Percentiles rank a stretch among this genome's conserved stretches.
phyloP scores from a whole-genome alignment of 2,329 filamentous ascomycete genomes.

The Alternaria ethzedia region DNA sequence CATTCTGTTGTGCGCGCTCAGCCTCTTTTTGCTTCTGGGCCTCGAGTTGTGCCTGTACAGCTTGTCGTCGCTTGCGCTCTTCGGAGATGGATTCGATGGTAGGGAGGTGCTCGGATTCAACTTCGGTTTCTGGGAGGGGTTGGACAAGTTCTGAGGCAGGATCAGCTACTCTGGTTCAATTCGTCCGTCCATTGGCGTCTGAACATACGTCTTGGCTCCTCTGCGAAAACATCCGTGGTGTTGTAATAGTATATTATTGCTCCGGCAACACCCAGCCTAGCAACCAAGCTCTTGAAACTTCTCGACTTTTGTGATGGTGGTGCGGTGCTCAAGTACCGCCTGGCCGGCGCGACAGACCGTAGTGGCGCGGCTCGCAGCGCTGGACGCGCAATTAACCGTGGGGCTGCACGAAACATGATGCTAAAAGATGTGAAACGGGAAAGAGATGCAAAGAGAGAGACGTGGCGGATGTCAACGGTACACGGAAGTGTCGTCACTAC shows the following conservation, averaged over 20 bases:
- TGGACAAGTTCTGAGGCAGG: conserved; percentile 27
- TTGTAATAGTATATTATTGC: conserved; percentile 92
- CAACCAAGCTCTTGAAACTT: conserved; percentile 79
- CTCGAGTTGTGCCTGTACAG: conserved; percentile 38
- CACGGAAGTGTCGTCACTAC: conserved; percentile 18
- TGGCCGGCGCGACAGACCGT: conserved; percentile 45
- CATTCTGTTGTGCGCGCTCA: conserved; percentile 18
- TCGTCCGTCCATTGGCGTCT: neutral
- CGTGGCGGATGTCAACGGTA: conserved; percentile 19
- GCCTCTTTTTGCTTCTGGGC: conserved; percentile 32
- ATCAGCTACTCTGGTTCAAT: conserved; percentile 5
- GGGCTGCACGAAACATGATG: conserved; percentile 61
- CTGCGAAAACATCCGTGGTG: conserved; percentile 85
- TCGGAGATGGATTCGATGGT: conserved; percentile 55
- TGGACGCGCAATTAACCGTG: conserved; percentile 51
- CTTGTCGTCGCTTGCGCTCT: conserved; percentile 48
- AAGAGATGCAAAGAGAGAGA: conserved; percentile 24
- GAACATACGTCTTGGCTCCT: conserved; percentile 74
- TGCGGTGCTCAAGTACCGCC: conserved; percentile 64
- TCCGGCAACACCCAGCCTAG: conserved; percentile 77
- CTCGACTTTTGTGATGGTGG: conserved; percentile 70
- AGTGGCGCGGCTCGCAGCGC: conserved; percentile 44
- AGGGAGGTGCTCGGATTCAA: conserved; percentile 50
- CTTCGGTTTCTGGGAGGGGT: conserved; percentile 49
- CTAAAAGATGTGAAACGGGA: conserved; percentile 22